Base-by-base conservation (phyloP, 495 filamentous ascomycete species). In the Trichoderma gamsii region DNA sequence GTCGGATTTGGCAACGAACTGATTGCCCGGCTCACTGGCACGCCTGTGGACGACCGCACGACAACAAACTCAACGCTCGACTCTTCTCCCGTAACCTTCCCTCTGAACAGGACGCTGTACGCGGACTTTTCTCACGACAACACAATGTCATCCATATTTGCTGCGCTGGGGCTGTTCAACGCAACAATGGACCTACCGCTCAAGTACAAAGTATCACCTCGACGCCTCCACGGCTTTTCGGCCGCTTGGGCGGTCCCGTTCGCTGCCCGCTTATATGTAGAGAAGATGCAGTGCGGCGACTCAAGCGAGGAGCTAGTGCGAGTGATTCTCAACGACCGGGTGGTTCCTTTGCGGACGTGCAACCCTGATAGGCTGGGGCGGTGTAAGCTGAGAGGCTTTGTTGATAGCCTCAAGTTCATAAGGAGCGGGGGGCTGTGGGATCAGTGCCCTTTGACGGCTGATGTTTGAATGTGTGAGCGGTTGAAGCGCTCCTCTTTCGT, bases 51-150 rank as follows among this genome's bases (percentile, higher is more conserved):
- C 0, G 90, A 94, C 72, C 70, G 85, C 38, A 94, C 90, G 3
- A 85, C 80, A 66, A 89, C 86, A 9, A 96, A 97, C 71, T 79
- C 75, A 15, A 94, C 92, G 0, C 81, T 96, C 0, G 90, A 95
- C 71, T 76, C 71, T 3, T 77, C 83, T 49, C 73, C 77, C 3
- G 69, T 68, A 13, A 91, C 88, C 0, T 97, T 96, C 72, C 91
- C 92, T 0, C 74, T 95, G 11, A 81, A 85, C 52, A 76, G 78
- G 21, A 77, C 66, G 29, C 75, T 95, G 4, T 97, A 92, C 69
- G 92, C 90, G 0, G 92, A 97, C 76, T 96, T 97, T 73, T 89
- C 87, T 25, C 92, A 97, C 72, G 92, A 97, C 76, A 96, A 95
- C 73, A 87, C 89, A 69, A 89, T 96, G 86, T 85, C 86, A 16